phyloP scores from a whole-genome alignment of 202 grass and related monocot species.

The Zizania palustris region DNA sequence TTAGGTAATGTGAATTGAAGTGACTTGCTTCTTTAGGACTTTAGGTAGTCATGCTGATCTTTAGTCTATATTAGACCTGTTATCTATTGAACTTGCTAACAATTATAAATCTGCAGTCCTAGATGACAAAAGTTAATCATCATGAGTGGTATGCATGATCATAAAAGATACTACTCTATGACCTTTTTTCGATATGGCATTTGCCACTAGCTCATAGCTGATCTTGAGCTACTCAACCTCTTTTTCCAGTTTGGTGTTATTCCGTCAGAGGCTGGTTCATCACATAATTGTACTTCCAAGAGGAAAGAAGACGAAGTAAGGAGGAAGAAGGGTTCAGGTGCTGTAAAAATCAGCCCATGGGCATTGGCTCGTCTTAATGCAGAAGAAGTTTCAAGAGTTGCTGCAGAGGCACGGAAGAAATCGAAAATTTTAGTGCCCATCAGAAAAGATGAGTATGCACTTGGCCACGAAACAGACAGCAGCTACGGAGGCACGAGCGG shows the following conservation, averaged over 20 bases:
- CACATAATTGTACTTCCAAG: conserved; percentile 64
- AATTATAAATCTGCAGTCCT: conserved; percentile 16
- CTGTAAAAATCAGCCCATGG: conserved; percentile 95
- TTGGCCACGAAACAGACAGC: conserved; percentile 53
- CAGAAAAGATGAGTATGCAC: conserved; percentile 43
- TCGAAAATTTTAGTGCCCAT: conserved; percentile 83
- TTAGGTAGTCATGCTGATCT: conserved; percentile 10
- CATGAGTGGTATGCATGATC: conserved; percentile 8
- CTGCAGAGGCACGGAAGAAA: conserved; percentile 86
- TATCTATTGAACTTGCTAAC: conserved; percentile 6
- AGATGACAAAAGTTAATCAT: conserved; percentile 34
- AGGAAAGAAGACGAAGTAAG: conserved; percentile 72
- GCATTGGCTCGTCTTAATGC: conserved; percentile 92
- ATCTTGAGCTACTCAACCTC: conserved; percentile 41
- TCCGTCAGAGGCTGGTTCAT: conserved; percentile 84
- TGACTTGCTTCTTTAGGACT: not conserved
- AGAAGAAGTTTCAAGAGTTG: conserved; percentile 96
- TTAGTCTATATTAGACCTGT: conserved; percentile 12
- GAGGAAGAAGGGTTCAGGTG: conserved; percentile 68
- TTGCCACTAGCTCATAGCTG: not conserved
- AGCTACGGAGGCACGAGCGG: conserved; percentile 53
- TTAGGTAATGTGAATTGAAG: conserved; percentile 9
- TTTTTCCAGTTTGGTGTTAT: conserved; percentile 83
- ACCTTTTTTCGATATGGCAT: conserved; percentile 5
- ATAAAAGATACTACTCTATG: not conserved